These are phyloP conservation scores for Xerocomus tenax DNA, from an alignment of 1,284 basidiomycete genomes.

Conservation along the genomic window DNA sequence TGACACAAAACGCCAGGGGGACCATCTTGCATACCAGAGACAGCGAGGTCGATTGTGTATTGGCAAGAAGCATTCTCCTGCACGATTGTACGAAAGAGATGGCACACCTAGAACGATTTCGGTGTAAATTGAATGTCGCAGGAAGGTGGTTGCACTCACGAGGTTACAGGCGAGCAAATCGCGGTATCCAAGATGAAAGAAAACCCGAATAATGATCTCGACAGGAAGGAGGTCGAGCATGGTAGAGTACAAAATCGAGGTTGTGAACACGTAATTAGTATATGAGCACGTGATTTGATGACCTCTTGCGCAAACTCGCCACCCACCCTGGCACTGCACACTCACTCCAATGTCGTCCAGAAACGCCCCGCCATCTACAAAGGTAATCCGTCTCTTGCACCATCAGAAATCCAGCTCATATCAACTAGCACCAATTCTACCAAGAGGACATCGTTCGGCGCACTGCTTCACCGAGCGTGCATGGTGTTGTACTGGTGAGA, in stretches of 20 bases:
- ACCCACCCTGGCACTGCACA: conserved; percentile 5
- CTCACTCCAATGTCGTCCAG: conserved; percentile 18
- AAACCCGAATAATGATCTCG: conserved; percentile 32
- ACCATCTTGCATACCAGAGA: conserved; percentile 43
- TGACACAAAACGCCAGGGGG: conserved; percentile 24
- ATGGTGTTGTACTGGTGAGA: conserved; percentile 26
- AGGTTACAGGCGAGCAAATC: conserved; percentile 34
- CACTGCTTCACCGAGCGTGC: conserved; percentile 34
- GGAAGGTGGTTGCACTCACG: conserved; percentile 12
- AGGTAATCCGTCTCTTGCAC: conserved; percentile 12
- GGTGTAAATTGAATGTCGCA: background rate
- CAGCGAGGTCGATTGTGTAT: conserved; percentile 48
- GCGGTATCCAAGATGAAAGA: conserved; percentile 30
- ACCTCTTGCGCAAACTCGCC: background rate
- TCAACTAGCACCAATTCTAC: conserved; percentile 46
- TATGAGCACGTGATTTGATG: conserved; percentile 20
- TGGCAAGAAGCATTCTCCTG: conserved; percentile 35
- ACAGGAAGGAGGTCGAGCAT: conserved; percentile 25
- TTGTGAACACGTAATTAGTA: background rate
- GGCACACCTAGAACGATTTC: conserved; percentile 37
- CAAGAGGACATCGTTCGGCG: conserved; percentile 66
- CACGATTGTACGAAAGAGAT: conserved; percentile 34
- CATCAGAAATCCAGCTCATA: background rate
- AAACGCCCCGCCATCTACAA: conserved; percentile 19
- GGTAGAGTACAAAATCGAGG: background rate